Evolutionary conservation across 495 filamentous ascomycete species (phyloP).

Genomic region (Xylaria grammica): DNA sequence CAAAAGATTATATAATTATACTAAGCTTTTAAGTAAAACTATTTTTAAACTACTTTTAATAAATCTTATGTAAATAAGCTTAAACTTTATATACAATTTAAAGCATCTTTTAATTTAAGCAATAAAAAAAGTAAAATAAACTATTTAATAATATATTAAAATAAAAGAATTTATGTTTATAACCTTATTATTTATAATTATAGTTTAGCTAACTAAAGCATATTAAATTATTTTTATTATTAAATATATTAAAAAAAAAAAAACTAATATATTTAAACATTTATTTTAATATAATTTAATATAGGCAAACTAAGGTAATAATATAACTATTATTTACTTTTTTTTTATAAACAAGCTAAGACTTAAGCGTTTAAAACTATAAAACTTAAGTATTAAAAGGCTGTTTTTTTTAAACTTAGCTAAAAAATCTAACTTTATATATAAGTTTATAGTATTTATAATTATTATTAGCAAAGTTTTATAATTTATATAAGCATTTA

Average conservation of each 20-base stretch:
- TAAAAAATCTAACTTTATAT: neutral
- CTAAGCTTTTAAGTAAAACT: neutral
- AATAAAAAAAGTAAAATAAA: neutral
- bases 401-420: neutral
- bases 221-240: neutral
- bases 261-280: neutral
- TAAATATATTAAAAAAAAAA: neutral
- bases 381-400: neutral
- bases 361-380: neutral
- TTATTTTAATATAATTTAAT: neutral
- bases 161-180: neutral
- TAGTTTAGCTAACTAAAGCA: neutral
- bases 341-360: neutral
- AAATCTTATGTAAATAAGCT: neutral
- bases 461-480: neutral
- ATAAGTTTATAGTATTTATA: neutral
- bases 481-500: neutral
- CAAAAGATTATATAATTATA: neutral
- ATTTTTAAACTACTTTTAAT: neutral
- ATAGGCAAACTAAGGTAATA: neutral
- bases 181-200: neutral
- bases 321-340: neutral
- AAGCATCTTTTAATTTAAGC: neutral
- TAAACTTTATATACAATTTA: neutral
- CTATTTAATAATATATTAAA: neutral